Evolutionary conservation across 2,329 filamentous ascomycete species (phyloP).

Genomic region (Ophiostoma montium): DNA sequence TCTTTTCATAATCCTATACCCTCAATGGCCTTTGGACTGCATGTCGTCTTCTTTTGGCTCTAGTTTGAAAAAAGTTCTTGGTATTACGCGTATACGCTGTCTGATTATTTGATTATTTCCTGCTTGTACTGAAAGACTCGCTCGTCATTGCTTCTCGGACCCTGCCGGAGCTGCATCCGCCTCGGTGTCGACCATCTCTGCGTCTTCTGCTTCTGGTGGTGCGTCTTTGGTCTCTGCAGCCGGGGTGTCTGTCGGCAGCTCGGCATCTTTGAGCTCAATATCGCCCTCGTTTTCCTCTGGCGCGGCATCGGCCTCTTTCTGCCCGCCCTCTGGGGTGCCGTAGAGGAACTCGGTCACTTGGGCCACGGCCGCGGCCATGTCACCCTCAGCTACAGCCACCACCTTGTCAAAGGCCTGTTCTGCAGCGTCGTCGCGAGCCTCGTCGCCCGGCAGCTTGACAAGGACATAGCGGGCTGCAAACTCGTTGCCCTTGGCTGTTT

Average conservation of each 20-base stretch:
- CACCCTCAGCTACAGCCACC: background rate
- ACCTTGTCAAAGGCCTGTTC: background rate
- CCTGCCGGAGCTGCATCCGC: background rate
- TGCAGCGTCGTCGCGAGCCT: slow-evolving; percentile 27
- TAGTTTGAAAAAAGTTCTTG: too few species aligned
- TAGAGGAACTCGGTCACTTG: slow-evolving; percentile 36
- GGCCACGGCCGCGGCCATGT: slow-evolving; percentile 29
- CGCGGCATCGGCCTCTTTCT: background rate
- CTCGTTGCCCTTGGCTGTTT: slow-evolving; percentile 42
- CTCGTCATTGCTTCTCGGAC: background rate
- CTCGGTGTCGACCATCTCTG: slow-evolving; percentile 6
- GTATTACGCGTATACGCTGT: background rate
- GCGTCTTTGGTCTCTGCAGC: background rate
- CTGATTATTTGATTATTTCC: background rate
- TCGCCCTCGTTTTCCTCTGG: background rate
- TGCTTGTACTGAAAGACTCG: background rate
- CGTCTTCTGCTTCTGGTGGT: background rate
- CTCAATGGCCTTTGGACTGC: background rate
- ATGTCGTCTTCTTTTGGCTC: background rate
- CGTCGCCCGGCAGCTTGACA: slow-evolving; percentile 29
- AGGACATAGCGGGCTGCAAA: slow-evolving; percentile 42
- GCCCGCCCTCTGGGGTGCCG: slow-evolving; percentile 13
- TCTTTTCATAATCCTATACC: background rate
- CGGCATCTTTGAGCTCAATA: background rate
- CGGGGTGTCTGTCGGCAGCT: background rate